Base-by-base conservation (phyloP, 176 grass and related monocot species). In the Musa troglodytarum region DNA sequence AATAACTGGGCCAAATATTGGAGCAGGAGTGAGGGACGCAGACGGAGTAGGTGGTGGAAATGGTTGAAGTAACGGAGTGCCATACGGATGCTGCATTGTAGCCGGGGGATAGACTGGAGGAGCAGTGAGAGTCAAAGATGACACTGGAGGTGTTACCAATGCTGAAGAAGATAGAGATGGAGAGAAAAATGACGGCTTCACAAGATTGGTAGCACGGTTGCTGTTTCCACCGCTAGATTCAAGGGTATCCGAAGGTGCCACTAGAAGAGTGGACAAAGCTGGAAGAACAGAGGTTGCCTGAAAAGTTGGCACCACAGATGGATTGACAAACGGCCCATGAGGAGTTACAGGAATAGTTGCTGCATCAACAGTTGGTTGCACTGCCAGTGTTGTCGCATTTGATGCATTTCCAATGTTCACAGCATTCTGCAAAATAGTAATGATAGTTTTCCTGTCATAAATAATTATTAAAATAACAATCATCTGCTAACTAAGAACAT, bases 31-130 rank as follows among this genome's bases (percentile, higher is more conserved):
- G 76, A 90, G 82, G 14, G 65, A 52, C 8, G n/a, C 57, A 10
- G 74, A 13, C 22, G 78, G 74, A 71, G 70, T 17, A 69, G 84
- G 79, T 57, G 81, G 76, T 69, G 84, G 52, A 53, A 90, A 84
- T 21, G 82, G 76, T 16, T 79, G 82, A 52, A 57, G 54, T 76
- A 82, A 81, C 12, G 79, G 76, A 74, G 79, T 25, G 75, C 63
- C 78, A 62, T 82, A 80, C 3, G 22, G 75, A 14, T 78, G 84
- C 56, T 79, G 82, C 67, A 53, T 74, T 24, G 59, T 54, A 71
- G 82, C 51, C n/a, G 82, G 79, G 71, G 76, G 82, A 79, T 77
- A 82, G 75, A 87, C 34, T 53, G 72, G 84, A 74, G 82, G 72
- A 63, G 80, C 62, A 56, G 76, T 71, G 68, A 68, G 19, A 50